Conservation (phyloP, 305 asterid genomes). For the Rubia tinctorum region DNA sequence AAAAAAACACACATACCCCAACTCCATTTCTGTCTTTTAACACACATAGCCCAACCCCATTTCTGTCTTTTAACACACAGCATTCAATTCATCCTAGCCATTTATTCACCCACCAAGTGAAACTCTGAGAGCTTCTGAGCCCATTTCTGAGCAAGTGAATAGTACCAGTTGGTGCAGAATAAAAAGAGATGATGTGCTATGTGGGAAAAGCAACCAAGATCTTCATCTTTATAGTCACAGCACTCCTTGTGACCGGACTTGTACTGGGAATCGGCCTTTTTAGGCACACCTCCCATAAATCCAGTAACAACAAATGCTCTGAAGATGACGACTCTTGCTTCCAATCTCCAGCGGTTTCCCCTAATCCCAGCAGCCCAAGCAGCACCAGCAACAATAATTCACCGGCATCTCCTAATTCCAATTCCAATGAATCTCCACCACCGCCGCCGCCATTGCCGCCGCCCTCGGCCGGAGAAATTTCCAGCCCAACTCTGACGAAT, state of each 20-base stretch:
- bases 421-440: conserved; percentile 22
- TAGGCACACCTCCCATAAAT: conserved; percentile 28
- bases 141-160: conserved; percentile 16
- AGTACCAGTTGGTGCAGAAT: not conserved
- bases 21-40: too few relatives aligned
- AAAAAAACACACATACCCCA: not conserved
- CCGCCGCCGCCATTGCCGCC: conserved; percentile 24
- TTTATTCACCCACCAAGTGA: conserved; percentile 4
- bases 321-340: conserved; percentile 38
- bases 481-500: conserved; percentile 18
- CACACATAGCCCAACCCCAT: not conserved
- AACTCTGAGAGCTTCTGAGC: conserved; percentile 15
- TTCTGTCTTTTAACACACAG: conserved; percentile 7
- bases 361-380: conserved; percentile 20
- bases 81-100: conserved; percentile 7
- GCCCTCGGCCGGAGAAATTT: not conserved
- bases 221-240: conserved; percentile 79
- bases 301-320: conserved; percentile 32
- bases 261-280: conserved; percentile 56
- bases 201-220: conserved; percentile 96
- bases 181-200: conserved; percentile 46
- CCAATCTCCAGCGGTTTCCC: conserved; percentile 34
- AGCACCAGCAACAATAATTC: conserved; percentile 25
- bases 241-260: conserved; percentile 52
- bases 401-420: conserved; percentile 24